Evolutionary conservation across 192 early-diverging fungal species (phyloP), one percentile per base, ranked within the genome.

Genomic region (Cladochytrium replicatum): DNA sequence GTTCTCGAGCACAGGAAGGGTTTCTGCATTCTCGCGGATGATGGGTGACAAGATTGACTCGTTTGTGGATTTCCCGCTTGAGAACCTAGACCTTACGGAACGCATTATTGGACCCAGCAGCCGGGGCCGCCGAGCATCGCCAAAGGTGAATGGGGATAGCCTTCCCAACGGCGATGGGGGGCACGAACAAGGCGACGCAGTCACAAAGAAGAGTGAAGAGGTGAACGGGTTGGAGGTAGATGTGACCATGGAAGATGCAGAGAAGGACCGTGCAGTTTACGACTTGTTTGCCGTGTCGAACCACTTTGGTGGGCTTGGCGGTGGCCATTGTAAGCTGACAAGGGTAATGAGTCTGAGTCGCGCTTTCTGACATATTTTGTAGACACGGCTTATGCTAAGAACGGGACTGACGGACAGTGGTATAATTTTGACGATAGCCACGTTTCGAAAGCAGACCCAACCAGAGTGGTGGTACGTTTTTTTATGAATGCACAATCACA

Each of bases 351-450:
- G 13, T 44, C 8, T 17, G 41, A 17, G n/a, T 19, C 13, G 39
- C 29, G 28, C 8, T 52, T 52, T 9, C 0, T 34, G 7, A 15
- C 15, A 25, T 32, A 24, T 51, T 29, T 13, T 32, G 6, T 41
- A 69, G 67, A 88, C 48, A 91, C 88, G 22, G 85, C 86, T 0
- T 85, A 85, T 60, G 84, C 83, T 15, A 72, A 74, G 52, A 85
- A 80, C 49, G 57, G 67, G 15, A 53, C 80, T 31, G 77, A 84
- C 52, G 57, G 52, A 32, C 24, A 71, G 29, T 88, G 88, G 88
- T 88, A 87, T 61, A 78, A 87, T 53, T 86, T 86, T 52, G 80
- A 91, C 60, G 86, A 91, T 59, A 77, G 74, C 8, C 75, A 67
- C 27, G 86, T 87, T 2, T 54, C 56, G 15, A 57, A 55, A 30